Percentiles rank a stretch among this genome's conserved stretches.
Evolutionary conservation across 2,329 filamentous ascomycete species (phyloP).

Genomic region (Curvularia sp.): DNA sequence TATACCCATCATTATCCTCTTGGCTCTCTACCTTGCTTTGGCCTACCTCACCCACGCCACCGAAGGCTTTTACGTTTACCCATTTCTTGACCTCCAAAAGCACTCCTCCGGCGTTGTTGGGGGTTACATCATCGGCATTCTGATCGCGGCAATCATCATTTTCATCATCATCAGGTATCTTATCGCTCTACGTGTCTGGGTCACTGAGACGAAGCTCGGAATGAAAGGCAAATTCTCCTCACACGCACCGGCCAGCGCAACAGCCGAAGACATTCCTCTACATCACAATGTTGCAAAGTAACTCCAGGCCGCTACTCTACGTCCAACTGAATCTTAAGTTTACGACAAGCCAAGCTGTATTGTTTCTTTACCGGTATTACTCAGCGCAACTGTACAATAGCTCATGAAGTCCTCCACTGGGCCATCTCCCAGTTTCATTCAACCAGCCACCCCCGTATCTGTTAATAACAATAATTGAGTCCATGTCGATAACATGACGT

Average conservation of each 20-base stretch:
- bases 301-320: background rate
- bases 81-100: slow-evolving; percentile 69
- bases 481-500: background rate
- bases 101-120: slow-evolving; percentile 64
- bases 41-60: slow-evolving; percentile 76
- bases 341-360: background rate
- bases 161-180: slow-evolving; percentile 53
- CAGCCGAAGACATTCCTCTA: slow-evolving; percentile 30
- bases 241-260: slow-evolving; percentile 18
- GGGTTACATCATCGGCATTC: slow-evolving; percentile 65
- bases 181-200: slow-evolving; percentile 49
- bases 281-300: slow-evolving; percentile 30
- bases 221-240: slow-evolving; percentile 48
- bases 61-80: slow-evolving; percentile 77
- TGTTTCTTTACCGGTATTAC: background rate
- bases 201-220: slow-evolving; percentile 55
- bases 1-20: slow-evolving; percentile 71
- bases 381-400: slow-evolving; percentile 4
- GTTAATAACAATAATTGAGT: background rate
- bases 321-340: background rate
- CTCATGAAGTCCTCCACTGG: background rate
- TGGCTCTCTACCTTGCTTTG: slow-evolving; percentile 74
- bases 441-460: background rate
- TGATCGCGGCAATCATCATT: slow-evolving; percentile 49
- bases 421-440: background rate